A percentile compares a stretch with the other conserved stretches of the same genome.
These are phyloP conservation scores for Leucaena leucocephala DNA, from an alignment of 306 rosid genomes.

Conservation along the genomic window DNA sequence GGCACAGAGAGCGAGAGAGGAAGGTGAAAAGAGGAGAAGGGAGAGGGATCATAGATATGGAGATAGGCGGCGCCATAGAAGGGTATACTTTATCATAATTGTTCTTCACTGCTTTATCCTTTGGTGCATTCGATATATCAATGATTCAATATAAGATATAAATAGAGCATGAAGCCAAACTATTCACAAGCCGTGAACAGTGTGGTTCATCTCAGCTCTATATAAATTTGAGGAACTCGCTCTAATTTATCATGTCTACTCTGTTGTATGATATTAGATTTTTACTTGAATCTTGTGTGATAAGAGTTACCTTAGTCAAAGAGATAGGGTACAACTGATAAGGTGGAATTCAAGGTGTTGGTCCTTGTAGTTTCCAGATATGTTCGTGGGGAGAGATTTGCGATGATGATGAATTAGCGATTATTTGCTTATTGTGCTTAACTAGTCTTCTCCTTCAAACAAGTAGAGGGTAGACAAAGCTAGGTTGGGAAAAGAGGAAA, in stretches of 20 bases:
- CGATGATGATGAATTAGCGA: constrained; percentile 10
- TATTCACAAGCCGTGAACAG: neutral
- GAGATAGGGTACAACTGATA: constrained; percentile 8
- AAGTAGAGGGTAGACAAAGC: constrained; percentile 7
- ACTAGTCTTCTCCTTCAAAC: constrained; percentile 7
- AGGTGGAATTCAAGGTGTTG: neutral
- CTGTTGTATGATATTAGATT: constrained; percentile 1
- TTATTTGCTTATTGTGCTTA: constrained; percentile 10
- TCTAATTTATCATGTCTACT: constrained; percentile 3
- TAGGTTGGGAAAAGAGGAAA: neutral
- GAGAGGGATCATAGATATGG: constrained; percentile 60
- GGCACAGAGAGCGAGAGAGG: constrained; percentile 68
- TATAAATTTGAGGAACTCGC: neutral
- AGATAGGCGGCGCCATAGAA: constrained; percentile 55
- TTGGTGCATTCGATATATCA: neutral
- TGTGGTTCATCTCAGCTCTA: neutral
- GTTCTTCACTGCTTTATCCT: constrained; percentile 23
- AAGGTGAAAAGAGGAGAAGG: constrained; percentile 62
- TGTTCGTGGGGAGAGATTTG: constrained; percentile 6
- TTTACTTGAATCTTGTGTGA: constrained; percentile 9
- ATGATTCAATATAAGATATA: neutral
- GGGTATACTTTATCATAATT: constrained; percentile 48
- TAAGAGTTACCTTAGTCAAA: constrained; percentile 1
- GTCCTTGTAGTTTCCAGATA: neutral
- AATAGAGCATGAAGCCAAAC: neutral